Evolutionary conservation across 108 stramenopile genomes (phyloP).

Genomic region (Asterionellopsis glacialis): DNA sequence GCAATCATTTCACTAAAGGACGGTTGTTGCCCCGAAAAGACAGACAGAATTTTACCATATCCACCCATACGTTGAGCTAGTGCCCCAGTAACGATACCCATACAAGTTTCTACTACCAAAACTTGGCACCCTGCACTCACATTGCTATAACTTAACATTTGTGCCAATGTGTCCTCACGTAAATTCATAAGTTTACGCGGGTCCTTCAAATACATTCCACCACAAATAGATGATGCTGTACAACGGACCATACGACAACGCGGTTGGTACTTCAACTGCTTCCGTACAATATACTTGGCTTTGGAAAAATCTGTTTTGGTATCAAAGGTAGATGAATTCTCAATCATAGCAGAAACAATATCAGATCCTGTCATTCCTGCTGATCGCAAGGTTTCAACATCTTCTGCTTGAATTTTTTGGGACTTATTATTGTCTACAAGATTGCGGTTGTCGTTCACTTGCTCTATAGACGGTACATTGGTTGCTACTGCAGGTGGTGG

Average conservation of each 20-base stretch:
- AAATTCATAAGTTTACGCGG: constrained; percentile 61
- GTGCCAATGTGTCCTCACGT: constrained; percentile 75
- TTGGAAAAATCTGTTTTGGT: constrained; percentile 82
- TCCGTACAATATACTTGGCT: constrained; percentile 77
- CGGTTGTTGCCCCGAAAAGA: constrained; percentile 74
- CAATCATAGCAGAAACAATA: constrained; percentile 70
- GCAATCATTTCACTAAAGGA: constrained; percentile 58
- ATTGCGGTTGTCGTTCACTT: constrained; percentile 75
- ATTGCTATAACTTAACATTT: constrained; percentile 74
- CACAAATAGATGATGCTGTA: constrained; percentile 59
- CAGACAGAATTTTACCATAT: constrained; percentile 62
- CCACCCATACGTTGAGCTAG: constrained; percentile 81
- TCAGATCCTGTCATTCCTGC: constrained; percentile 42
- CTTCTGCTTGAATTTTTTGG: constrained; percentile 41
- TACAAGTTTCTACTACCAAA: constrained; percentile 61
- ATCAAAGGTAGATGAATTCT: constrained; percentile 74
- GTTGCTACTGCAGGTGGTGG: neutral
- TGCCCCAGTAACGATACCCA: constrained; percentile 69
- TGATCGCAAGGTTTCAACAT: constrained; percentile 37
- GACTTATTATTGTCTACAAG: constrained; percentile 71
- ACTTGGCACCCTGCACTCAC: constrained; percentile 77
- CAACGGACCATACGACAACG: constrained; percentile 76
- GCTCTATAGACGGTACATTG: constrained; percentile 2
- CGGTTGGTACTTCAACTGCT: constrained; percentile 76
- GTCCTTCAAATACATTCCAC: constrained; percentile 56